Conservation (phyloP, 257 asterid species). For the Nicotiana obtusifolia region DNA sequence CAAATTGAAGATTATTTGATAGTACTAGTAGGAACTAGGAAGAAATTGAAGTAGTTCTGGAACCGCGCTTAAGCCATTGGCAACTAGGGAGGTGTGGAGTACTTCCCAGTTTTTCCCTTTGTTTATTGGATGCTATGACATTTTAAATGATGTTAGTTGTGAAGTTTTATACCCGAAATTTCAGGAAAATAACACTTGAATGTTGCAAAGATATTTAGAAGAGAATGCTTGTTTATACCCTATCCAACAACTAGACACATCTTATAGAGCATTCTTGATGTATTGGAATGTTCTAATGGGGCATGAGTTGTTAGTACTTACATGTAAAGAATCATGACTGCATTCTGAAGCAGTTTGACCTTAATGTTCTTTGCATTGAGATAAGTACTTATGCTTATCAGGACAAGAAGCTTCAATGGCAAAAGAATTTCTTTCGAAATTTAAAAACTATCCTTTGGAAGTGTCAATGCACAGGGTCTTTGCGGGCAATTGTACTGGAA, state of each 20-base stretch:
- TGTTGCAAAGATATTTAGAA: no score
- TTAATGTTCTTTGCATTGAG: neutral
- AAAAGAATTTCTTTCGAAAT: neutral
- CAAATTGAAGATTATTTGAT: neutral
- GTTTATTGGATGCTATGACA: neutral
- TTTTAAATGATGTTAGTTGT: neutral
- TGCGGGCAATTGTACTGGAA: neutral
- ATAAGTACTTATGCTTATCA: neutral
- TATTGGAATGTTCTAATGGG: no score
- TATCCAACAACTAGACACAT: no score
- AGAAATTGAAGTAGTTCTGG: neutral
- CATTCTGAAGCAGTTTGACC: neutral
- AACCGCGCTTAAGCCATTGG: no score
- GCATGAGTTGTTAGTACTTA: neutral
- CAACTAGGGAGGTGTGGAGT: no score
- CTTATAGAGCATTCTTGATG: no score
- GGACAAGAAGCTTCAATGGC: neutral
- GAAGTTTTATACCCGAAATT: neutral
- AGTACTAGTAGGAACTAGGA: neutral
- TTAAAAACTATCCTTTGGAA: neutral
- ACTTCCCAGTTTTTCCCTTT: neutral
- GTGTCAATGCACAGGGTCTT: neutral
- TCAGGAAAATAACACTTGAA: no score
- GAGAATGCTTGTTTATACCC: no score
- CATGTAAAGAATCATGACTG: neutral